These are phyloP conservation scores for Melocanna baccifera DNA, from an alignment of 176 grass and related monocot genomes.

Conservation along the genomic window DNA sequence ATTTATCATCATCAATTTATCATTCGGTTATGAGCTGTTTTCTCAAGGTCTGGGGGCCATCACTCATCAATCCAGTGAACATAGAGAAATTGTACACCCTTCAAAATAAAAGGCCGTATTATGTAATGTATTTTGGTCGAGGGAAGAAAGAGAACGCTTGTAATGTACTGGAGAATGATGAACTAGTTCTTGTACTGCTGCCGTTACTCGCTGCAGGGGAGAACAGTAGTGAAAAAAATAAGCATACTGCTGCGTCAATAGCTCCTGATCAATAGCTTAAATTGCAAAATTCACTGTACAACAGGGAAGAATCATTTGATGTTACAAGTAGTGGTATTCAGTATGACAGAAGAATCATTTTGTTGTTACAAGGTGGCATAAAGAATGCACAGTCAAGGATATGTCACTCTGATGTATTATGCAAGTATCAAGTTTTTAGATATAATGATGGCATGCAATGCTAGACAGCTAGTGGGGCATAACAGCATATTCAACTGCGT, in stretches of 20 bases:
- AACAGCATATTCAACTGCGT: slow-evolving; percentile 29
- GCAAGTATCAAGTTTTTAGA: not conserved
- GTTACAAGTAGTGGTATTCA: not conserved
- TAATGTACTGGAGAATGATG: not conserved
- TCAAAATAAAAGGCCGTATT: not conserved
- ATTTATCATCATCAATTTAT: not conserved
- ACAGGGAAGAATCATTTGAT: not conserved
- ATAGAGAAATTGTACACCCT: not conserved
- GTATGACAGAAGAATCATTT: not conserved
- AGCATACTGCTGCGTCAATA: not conserved
- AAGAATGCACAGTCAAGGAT: not conserved
- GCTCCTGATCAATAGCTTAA: not conserved
- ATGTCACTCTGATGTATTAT: slow-evolving; percentile 4
- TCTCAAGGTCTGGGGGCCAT: not conserved
- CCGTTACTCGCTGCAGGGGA: not conserved
- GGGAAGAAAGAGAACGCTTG: not conserved
- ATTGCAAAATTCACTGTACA: not conserved
- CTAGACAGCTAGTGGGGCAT: not conserved
- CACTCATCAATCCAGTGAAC: not conserved
- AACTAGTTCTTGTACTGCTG: not conserved
- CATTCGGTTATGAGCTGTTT: not conserved
- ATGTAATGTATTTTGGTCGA: not conserved
- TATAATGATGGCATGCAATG: not conserved
- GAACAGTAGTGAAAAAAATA: not conserved
- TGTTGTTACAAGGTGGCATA: too few relatives aligned